Evolutionary conservation across 352 stramenopile species (phyloP).

Genomic region (Globisporangium spiculum): DNA sequence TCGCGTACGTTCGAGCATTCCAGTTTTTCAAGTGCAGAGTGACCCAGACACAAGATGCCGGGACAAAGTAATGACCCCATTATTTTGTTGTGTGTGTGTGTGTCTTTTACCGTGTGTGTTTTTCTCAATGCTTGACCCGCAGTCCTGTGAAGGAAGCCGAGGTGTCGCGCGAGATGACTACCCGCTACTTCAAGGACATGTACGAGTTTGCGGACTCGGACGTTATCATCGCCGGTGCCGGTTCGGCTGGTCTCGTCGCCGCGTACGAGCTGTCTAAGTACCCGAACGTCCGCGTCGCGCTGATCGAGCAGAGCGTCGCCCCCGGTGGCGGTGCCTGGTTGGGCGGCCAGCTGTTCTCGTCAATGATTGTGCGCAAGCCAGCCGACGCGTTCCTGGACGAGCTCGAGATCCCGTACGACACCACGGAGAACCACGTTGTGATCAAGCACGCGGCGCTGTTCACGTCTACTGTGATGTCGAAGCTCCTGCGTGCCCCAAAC

Average conservation of each 20-base stretch:
- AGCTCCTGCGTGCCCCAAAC: conserved; percentile 52
- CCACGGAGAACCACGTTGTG: conserved; percentile 61
- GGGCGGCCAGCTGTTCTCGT: conserved; percentile 60
- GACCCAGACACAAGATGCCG: background rate
- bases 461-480: conserved; percentile 63
- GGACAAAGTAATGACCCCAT: background rate
- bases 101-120: background rate
- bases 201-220: conserved; percentile 70
- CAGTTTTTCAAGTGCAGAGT: background rate
- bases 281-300: conserved; percentile 48
- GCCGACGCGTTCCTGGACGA: conserved; percentile 60
- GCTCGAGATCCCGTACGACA: conserved; percentile 64
- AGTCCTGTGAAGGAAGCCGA: conserved; percentile 64
- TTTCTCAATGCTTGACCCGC: background rate
- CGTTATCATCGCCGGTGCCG: conserved; percentile 63
- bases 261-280: conserved; percentile 67
- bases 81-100: conserved; percentile 19
- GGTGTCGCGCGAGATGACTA: conserved; percentile 69
- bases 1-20: conserved; percentile 38
- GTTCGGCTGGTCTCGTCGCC: conserved; percentile 49
- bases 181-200: conserved; percentile 73
- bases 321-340: conserved; percentile 58
- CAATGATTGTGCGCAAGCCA: conserved; percentile 69
- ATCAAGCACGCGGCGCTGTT: conserved; percentile 68
- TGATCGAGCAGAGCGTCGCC: conserved; percentile 63